Evolutionary conservation across 108 stramenopile species (phyloP).

Genomic region (Cyclostephanos invisitatus): DNA sequence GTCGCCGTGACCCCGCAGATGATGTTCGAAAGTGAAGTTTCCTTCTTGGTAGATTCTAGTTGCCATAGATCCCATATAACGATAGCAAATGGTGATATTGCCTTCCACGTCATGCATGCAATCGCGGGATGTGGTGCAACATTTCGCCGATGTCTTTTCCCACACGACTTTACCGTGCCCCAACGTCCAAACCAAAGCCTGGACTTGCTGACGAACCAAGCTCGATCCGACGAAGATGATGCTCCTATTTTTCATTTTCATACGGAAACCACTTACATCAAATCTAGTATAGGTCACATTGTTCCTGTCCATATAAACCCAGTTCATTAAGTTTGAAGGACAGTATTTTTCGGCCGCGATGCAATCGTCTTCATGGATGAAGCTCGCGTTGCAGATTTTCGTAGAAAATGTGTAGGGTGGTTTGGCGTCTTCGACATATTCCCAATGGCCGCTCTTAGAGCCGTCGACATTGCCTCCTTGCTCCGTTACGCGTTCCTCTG

Average conservation of each 20-base stretch:
- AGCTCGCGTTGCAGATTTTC: neutral
- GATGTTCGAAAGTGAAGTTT: conserved; percentile 13
- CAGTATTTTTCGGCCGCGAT: neutral
- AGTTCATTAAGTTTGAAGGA: neutral
- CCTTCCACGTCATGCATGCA: conserved; percentile 11
- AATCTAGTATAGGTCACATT: conserved; percentile 20
- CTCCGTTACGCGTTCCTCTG: too few species aligned
- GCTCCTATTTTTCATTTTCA: conserved; percentile 15
- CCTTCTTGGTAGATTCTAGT: conserved; percentile 18
- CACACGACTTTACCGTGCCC: conserved; percentile 14
- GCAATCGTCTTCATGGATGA: neutral
- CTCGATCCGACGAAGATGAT: conserved; percentile 23
- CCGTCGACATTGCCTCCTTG: neutral
- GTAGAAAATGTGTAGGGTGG: conserved; percentile 3
- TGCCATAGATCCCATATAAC: conserved; percentile 21
- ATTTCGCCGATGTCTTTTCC: neutral
- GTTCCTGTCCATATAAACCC: conserved; percentile 12
- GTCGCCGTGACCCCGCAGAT: conserved; percentile 3
- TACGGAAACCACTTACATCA: conserved; percentile 16
- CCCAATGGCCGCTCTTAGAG: neutral
- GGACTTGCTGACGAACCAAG: conserved; percentile 22
- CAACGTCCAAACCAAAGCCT: conserved; percentile 23
- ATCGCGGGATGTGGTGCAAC: neutral
- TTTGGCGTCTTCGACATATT: neutral
- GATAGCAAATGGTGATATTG: conserved; percentile 19